Evolutionary conservation across 1,284 basidiomycete species (phyloP), one percentile per base, ranked within the genome.

Genomic region (Austroboletus novae-zelandiae): DNA sequence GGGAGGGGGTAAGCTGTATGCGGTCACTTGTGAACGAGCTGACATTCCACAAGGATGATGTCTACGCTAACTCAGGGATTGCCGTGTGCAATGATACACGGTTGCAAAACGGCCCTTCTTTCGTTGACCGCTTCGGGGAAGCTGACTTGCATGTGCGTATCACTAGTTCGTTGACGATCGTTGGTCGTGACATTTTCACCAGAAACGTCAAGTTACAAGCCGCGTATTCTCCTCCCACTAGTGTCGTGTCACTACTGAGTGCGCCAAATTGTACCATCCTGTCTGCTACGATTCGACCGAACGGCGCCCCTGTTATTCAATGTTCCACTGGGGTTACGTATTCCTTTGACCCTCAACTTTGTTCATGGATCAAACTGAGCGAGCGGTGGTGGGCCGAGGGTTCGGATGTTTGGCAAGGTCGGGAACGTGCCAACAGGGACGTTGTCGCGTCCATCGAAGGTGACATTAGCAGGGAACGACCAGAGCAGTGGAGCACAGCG

Each of bases 331-430:
- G 91, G 9, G 68, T 80, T 13, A 81, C 86, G 1, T 86, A 88
- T 64, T 83, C 89, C 0, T 96, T 89, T 66, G 91, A 96, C 58
- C 50, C 77, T 2, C 68, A 73, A 3, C 74, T 94, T 2, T 68
- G 70, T 18, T 68, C 79, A 3, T 96, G 90, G 84, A 76, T 82
- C 35, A 84, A 84, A 57, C 71, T 96, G 37, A 83, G 82, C 40
- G 86, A 91, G 37, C 71, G 79, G 1, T 92, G 90, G 88, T 93
- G 87, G 84, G 74, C 83, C 0, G 79, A 84, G 57, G 86, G 88
- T 32, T 90, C 88, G 0, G 84, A 90, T 56, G 77, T 77, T n/a
- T 91, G 90, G 88, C 84, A 85, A 62, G 80, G 83, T 30, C 78
- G 85, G 4, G 79, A 83, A 51, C 78, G 84, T 32, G 67, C 66